phyloP scores from a whole-genome alignment of 768 basidiomycete species.

The Lactarius trivialis region DNA sequence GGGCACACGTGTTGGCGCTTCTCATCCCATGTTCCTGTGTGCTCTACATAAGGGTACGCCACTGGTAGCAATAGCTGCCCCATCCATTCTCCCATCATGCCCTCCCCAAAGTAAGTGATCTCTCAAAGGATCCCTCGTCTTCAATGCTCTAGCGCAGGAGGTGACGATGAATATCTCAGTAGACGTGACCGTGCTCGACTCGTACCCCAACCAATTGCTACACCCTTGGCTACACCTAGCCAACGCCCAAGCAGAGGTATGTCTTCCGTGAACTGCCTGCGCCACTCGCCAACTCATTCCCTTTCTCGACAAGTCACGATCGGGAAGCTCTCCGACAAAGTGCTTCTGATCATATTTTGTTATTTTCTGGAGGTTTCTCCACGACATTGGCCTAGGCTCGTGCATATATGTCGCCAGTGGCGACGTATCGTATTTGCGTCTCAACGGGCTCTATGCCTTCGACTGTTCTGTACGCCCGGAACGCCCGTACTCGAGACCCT shows the following conservation, averaged over 20 bases:
- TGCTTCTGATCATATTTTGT: not conserved
- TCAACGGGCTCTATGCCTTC: no score
- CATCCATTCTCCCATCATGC: not conserved
- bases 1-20: no score
- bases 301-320: not conserved
- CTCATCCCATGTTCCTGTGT: slow-evolving; percentile 8
- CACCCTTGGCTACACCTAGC: not conserved
- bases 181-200: no score
- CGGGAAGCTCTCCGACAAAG: not conserved
- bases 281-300: no score
- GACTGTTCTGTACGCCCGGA: no score
- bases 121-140: no score
- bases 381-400: not conserved
- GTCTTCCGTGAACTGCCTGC: no score
- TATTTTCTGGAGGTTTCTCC: not conserved
- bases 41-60: not conserved
- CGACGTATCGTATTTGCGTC: no score
- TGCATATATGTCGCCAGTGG: no score
- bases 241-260: no score
- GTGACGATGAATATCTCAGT: not conserved
- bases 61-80: no score
- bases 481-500: no score
- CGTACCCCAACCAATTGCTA: not conserved
- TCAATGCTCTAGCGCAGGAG: not conserved
- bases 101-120: not conserved